Evolutionary conservation across 2,329 filamentous ascomycete species (phyloP).

Genomic region (Colletotrichum sp.): DNA sequence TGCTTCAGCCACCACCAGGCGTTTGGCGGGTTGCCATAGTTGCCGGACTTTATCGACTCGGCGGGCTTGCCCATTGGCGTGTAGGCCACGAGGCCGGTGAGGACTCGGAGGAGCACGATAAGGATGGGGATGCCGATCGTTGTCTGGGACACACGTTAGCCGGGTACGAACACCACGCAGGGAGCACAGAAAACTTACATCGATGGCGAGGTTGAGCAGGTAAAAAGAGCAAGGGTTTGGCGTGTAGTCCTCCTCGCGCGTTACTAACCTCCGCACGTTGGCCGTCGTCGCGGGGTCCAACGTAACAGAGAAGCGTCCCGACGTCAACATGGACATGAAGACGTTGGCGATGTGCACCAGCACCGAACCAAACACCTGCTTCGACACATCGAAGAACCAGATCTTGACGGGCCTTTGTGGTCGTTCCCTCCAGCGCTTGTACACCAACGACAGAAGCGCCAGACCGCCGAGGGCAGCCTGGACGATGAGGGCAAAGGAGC

Average conservation of each 20-base stretch:
- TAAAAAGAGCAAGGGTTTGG: constrained; percentile 99
- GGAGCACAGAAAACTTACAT: constrained; percentile 66
- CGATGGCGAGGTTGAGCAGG: constrained; percentile 89
- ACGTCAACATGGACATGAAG: constrained; percentile 95
- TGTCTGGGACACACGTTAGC: constrained; percentile 62
- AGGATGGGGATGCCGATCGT: constrained; percentile 96
- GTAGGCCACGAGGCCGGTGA: constrained; percentile 72
- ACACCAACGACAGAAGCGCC: constrained; percentile 86
- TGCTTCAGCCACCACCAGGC: constrained; percentile 96
- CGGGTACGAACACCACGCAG: not conserved
- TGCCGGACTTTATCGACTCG: constrained; percentile 89
- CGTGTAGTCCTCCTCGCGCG: constrained; percentile 58
- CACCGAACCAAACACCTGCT: constrained; percentile 94
- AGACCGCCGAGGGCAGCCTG: constrained; percentile 85
- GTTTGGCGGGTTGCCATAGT: constrained; percentile 86
- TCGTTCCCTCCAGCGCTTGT: constrained; percentile 89
- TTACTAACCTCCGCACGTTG: constrained; percentile 39
- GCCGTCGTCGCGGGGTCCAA: constrained; percentile 50
- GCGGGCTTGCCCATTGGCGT: constrained; percentile 81
- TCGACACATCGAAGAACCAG: constrained; percentile 97
- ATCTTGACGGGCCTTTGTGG: constrained; percentile 93
- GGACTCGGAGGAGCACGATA: constrained; percentile 81
- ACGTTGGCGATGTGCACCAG: constrained; percentile 92
- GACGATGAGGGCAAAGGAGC: constrained; percentile 88
- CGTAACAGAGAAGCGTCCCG: constrained; percentile 77